Evolutionary conservation across 805 yeast genomes (phyloP), one percentile per base, ranked within the genome.

Genomic region (Suhomyces xylopsoci): DNA sequence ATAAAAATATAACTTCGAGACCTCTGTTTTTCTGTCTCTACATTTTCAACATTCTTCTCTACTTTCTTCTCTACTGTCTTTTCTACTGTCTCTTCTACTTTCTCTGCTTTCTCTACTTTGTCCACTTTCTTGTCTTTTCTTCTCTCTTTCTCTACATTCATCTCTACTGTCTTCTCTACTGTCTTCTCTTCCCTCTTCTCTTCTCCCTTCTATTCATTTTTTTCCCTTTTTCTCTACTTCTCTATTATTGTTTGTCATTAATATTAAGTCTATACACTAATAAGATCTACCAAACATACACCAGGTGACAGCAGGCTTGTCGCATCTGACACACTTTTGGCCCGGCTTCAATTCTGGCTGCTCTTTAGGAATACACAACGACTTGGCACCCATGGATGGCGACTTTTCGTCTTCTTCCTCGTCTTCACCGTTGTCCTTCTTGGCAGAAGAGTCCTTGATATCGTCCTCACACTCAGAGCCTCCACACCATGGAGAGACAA

Each of bases 341-440:
- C 87, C 93, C 59, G 70, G 76, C 69, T 82, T 82, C 71, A 93
- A 81, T 64, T 76, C 82, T 54, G 97, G 97, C 78, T 93, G 98
- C 40, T 89, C 88, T 67, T 85, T 85, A 59, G 99, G 99, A 70
- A 92, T 92, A 82, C 99, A 94, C 73, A 94, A 81, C 19, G 97
- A 88, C 80, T 94, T 94, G 60, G 99, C 99, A 68, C 99, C 99
- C 99, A 94, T 94, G 49, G 96, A 85, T 68, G 99, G 99, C 22
- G 99, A 90, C 71, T 89, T 88, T 67, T 94, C 98, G 68, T 94
- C 99, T 47, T 79, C 87, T 70, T 88, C 97, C 61, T 84, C 90
- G 26, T 76, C 84, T 60, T 88, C 96, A 57, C 87, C 93, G 60
- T 90, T 88, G 62, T 84, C 85, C 67, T 87, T 88, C 67, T 85